phyloP scores from a whole-genome alignment of 352 stramenopile species.

The Globisporangium polare region DNA sequence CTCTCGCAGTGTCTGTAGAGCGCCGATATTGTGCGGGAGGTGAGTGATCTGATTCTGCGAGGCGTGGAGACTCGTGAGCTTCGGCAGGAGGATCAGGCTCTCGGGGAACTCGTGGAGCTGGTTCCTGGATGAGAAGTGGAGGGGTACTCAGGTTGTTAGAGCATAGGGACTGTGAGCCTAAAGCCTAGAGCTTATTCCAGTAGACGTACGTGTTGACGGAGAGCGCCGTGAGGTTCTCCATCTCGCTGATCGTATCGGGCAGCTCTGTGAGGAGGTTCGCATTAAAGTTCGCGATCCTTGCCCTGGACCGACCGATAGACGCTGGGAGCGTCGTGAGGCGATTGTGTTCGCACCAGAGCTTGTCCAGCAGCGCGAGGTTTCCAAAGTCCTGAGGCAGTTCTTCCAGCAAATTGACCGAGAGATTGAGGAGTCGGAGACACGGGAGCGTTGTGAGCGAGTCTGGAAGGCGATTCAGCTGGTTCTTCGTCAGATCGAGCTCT shows the following conservation, averaged over 20 bases:
- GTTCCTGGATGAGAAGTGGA: constrained; percentile 23
- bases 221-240: constrained; percentile 36
- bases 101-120: constrained; percentile 41
- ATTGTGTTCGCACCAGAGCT: constrained; percentile 56
- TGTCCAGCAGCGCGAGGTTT: constrained; percentile 25
- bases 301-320: constrained; percentile 37
- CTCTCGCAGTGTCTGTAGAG: constrained; percentile 40
- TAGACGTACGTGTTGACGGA: constrained; percentile 38
- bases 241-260: constrained; percentile 34
- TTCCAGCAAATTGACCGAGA: constrained; percentile 53
- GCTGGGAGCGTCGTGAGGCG: constrained; percentile 31
- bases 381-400: constrained; percentile 42
- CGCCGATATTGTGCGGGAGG: constrained; percentile 46
- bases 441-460: constrained; percentile 42
- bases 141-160: neutral
- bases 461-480: constrained; percentile 37
- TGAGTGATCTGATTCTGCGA: constrained; percentile 41
- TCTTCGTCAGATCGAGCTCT: constrained; percentile 63
- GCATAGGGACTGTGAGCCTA: too few species aligned
- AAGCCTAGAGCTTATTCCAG: neutral
- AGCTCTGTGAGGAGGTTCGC: constrained; percentile 34
- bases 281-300: constrained; percentile 37
- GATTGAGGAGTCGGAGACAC: constrained; percentile 31
- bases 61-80: constrained; percentile 35
- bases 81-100: constrained; percentile 24